These are phyloP conservation scores for Cladophialophora bantiana DNA, from an alignment of 2,329 filamentous ascomycete species.

Conservation along the genomic window DNA sequence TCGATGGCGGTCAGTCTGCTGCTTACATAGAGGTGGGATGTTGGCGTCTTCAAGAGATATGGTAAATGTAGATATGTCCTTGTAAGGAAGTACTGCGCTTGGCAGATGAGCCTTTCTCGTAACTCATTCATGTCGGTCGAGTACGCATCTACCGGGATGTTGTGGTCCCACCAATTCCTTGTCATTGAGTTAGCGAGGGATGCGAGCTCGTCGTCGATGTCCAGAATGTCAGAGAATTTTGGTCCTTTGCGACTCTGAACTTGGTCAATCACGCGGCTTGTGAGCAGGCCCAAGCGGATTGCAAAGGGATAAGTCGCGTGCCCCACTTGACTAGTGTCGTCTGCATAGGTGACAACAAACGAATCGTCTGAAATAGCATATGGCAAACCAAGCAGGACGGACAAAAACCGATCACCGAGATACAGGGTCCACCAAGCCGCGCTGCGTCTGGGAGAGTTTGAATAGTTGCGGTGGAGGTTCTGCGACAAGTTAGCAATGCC, in stretches of 20 bases:
- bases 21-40: constrained; percentile 22
- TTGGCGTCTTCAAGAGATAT: constrained; percentile 17
- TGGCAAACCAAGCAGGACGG: constrained; percentile 21
- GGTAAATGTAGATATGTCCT: constrained; percentile 24
- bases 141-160: background rate
- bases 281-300: constrained; percentile 18
- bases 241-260: constrained; percentile 12
- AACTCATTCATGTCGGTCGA: constrained; percentile 10
- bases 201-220: constrained; percentile 26
- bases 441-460: constrained; percentile 4
- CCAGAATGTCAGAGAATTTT: constrained; percentile 20
- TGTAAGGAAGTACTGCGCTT: constrained; percentile 20
- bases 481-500: constrained; percentile 11
- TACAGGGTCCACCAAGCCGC: constrained; percentile 24
- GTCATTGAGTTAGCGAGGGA: constrained; percentile 7
- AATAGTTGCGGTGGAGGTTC: constrained; percentile 27
- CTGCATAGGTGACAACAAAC: constrained; percentile 11
- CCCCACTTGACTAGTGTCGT: constrained; percentile 12
- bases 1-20: constrained; percentile 16
- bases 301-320: constrained; percentile 17
- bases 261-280: constrained; percentile 24
- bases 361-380: constrained; percentile 23
- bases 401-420: constrained; percentile 25
- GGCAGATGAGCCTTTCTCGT: constrained; percentile 20
- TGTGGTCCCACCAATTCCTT: constrained; percentile 16